Evolutionary conservation across 2,329 filamentous ascomycete genomes (phyloP).

Genomic region (Aspergillus sp.): DNA sequence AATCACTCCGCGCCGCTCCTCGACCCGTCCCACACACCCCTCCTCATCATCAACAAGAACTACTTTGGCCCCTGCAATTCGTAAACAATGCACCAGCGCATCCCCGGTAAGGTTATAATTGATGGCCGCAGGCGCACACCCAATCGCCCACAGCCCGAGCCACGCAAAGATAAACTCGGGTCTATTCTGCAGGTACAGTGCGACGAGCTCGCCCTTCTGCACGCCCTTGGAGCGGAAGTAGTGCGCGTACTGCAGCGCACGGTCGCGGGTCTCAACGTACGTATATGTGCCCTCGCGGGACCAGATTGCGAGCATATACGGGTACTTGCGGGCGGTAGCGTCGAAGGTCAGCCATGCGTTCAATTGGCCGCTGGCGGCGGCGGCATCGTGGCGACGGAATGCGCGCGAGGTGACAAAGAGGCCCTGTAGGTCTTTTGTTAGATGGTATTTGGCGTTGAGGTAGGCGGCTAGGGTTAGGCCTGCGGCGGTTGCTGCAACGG

Average conservation of each 20-base stretch:
- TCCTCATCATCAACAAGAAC: slow-evolving; percentile 63
- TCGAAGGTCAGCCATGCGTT: slow-evolving; percentile 72
- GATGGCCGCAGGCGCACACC: slow-evolving; percentile 71
- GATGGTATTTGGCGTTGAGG: slow-evolving; percentile 68
- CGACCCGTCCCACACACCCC: slow-evolving; percentile 61
- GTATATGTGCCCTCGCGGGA: slow-evolving; percentile 65
- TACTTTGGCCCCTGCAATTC: slow-evolving; percentile 60
- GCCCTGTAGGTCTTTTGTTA: slow-evolving; percentile 63
- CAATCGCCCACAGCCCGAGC: slow-evolving; percentile 68
- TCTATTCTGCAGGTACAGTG: slow-evolving; percentile 69
- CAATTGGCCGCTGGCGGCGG: slow-evolving; percentile 55
- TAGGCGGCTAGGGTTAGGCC: slow-evolving; percentile 38
- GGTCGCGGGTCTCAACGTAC: slow-evolving; percentile 60
- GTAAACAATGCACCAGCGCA: slow-evolving; percentile 68
- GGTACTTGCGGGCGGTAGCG: slow-evolving; percentile 56
- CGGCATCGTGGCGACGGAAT: slow-evolving; percentile 53
- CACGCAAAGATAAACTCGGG: slow-evolving; percentile 70
- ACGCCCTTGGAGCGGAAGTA: slow-evolving; percentile 66
- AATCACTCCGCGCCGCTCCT: slow-evolving; percentile 54
- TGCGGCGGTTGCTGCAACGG: slow-evolving; percentile 28
- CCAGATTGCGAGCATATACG: slow-evolving; percentile 67
- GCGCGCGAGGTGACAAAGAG: slow-evolving; percentile 52
- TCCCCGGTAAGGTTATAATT: slow-evolving; percentile 70
- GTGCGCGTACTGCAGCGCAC: slow-evolving; percentile 64
- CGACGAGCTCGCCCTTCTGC: slow-evolving; percentile 63